Evolutionary conservation across 495 filamentous ascomycete genomes (phyloP), one percentile per base, ranked within the genome.

Genomic region (Platismatia glauca): DNA sequence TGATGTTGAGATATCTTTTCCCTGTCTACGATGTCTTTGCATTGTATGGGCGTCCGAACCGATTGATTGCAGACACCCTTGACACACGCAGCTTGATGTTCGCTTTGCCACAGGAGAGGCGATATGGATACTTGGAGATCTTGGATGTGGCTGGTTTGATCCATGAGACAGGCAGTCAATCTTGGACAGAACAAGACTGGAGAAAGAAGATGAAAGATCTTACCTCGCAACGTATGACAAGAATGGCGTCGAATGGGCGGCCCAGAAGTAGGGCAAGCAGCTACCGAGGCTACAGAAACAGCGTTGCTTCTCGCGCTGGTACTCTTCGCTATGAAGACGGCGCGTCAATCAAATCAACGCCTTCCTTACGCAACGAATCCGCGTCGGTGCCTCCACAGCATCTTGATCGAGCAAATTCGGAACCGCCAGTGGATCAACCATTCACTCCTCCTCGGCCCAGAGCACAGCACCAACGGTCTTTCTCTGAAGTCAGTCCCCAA

Each of bases 41-140:
- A 31, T 78, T 97, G 18, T 99, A 99, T 67, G 94, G 94, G 9
- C 88, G 94, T 22, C 94, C 94, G 12, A 89, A 82, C 34, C 86
- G 89, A 62, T 78, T 99, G 33, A 85, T 96, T 55, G 89, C 94
- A 1, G 95, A 95, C 68, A 85, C 87, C 0, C 83, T 89, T 33
- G 90, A 99, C 72, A 77, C 86, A 6, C 86, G 89, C 63, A 93
- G 94, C 62, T 79, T 99, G 67, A 99, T 99, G 94, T 97, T 99
- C 75, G 95, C 91, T 0, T 93, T 99, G 85, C 95, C 94, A 1
- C 88, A 87, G 67, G 84, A 95, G 62, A 84, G 84, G 46, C 82
- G 88, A 61, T 96, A 96, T 71, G 93, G 94, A 0, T 97, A 97
- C 71, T 73, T 97, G 27, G 95, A 97, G 67, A 81, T 92, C 35